Evolutionary conservation across 2,329 filamentous ascomycete species (phyloP).

Genomic region (Achaetomium macrosporum): DNA sequence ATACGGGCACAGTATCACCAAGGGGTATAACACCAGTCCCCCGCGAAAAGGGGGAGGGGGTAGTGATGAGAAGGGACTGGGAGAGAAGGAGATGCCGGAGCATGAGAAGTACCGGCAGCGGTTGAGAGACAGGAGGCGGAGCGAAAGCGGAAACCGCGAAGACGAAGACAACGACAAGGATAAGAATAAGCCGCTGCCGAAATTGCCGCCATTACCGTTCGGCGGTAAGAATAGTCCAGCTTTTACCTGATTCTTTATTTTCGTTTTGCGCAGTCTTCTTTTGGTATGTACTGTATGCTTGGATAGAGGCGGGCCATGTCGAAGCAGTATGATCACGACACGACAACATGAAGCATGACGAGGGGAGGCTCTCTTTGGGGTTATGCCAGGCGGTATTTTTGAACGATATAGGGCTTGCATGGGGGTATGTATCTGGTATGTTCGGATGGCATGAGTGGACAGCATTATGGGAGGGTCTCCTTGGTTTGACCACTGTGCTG

Average conservation of each 20-base stretch:
- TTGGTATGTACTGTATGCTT: background rate
- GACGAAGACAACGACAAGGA: no score
- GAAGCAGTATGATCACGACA: background rate
- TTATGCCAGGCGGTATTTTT: no score
- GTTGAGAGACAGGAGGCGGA: background rate
- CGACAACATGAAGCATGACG: constrained; percentile 5
- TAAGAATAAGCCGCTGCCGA: background rate
- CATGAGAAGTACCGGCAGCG: constrained; percentile 5
- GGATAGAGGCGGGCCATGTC: background rate
- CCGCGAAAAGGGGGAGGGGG: background rate
- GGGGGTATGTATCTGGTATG: background rate
- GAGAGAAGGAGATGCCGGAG: background rate
- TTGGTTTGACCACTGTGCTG: no score
- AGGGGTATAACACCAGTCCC: constrained; percentile 12
- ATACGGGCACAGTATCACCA: constrained; percentile 40
- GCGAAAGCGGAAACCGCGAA: background rate
- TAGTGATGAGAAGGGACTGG: constrained; percentile 1
- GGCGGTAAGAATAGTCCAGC: no score
- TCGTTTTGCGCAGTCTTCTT: background rate
- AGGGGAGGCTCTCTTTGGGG: background rate
- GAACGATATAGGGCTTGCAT: no score
- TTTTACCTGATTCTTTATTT: background rate
- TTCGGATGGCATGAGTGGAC: background rate
- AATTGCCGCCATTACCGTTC: no score
- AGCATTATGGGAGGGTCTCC: no score